phyloP scores from a whole-genome alignment of 2,329 filamentous ascomycete genomes.

The Trichoderma sp. region DNA sequence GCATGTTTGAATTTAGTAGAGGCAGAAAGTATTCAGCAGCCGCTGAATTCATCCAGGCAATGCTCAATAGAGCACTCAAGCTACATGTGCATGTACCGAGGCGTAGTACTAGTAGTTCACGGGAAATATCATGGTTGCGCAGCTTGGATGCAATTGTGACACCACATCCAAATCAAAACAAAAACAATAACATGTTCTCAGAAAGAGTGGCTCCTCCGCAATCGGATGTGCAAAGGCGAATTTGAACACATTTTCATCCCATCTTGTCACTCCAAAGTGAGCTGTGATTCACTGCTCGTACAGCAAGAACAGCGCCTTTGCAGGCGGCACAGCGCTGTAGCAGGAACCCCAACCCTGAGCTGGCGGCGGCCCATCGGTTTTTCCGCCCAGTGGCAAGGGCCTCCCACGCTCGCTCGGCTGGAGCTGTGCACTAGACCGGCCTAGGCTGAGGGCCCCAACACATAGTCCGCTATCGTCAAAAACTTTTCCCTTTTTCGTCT shows the following conservation, averaged over 20 bases:
- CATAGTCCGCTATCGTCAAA: conserved; percentile 29
- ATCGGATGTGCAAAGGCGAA: background rate
- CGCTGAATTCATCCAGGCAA: background rate
- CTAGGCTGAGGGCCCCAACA: conserved; percentile 29
- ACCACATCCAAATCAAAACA: background rate
- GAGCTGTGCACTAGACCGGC: conserved; percentile 25
- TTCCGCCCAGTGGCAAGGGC: conserved; percentile 20
- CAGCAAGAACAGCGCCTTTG: background rate
- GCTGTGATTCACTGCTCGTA: background rate
- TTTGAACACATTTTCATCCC: background rate
- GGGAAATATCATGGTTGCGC: background rate
- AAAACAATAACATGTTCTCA: no score
- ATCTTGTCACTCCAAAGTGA: background rate
- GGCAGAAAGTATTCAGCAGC: background rate
- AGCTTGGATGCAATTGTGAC: background rate
- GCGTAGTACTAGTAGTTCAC: background rate
- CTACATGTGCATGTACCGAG: background rate
- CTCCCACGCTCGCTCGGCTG: conserved; percentile 19
- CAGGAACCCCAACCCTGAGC: background rate
- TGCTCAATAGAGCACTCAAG: background rate
- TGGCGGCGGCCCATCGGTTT: conserved; percentile 12
- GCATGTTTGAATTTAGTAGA: background rate
- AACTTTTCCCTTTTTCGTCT: conserved; percentile 33
- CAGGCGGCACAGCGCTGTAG: background rate
- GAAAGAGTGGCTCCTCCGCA: background rate